Base-by-base conservation (phyloP, 768 basidiomycete species). In the Russula foetens region DNA sequence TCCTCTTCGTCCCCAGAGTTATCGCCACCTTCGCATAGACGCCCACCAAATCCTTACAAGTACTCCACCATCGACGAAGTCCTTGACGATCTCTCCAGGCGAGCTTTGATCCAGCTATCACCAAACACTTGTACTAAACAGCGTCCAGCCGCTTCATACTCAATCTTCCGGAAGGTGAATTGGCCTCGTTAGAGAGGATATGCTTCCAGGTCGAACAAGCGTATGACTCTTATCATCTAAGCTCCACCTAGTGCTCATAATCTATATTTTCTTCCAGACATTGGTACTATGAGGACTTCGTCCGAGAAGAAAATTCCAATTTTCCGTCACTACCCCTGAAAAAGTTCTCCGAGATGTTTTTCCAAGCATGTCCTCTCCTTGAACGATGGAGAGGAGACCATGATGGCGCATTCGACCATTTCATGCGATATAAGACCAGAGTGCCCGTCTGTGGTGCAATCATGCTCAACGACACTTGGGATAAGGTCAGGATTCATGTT, bases 191-290 rank as follows among this genome's bases (percentile, higher is more conserved):
- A 56, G 95, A 97, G 70, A 84, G 97, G 61, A 85, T 98, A 67
- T 98, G 92, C 75, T 99, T 98, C 75, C 96, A 98, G 75, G 92
- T 98, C 62, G 97, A 99, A 74, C 95, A 98, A 81, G 97, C 96
- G 92, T 98, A 71, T 69, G 93, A 79, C 38, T 43, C 33, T 64
- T 49, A 21, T 44, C 60, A 38, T 51, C 47, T 56, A 64, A 23
- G 21, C 23, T 26, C 23, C 41, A 52, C 50, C 26, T 52, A 35
- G 59, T 60, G 55, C 39, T 46, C 62, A 39, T 60, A 61, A 52
- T 58, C 59, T 63, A 49, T 65, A 7, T 21, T 64, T 62, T 52
- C 51, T 24, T 46, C 9, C 69, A 97, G 95, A n/a, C 96, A 98
- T 71, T 99, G 96, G 96, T 99, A 92, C 73, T 99, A 99, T 69